A percentile compares a stretch with the other conserved stretches of the same genome.
phyloP scores from a whole-genome alignment of 768 basidiomycete genomes.

The Astraeus odoratus region DNA sequence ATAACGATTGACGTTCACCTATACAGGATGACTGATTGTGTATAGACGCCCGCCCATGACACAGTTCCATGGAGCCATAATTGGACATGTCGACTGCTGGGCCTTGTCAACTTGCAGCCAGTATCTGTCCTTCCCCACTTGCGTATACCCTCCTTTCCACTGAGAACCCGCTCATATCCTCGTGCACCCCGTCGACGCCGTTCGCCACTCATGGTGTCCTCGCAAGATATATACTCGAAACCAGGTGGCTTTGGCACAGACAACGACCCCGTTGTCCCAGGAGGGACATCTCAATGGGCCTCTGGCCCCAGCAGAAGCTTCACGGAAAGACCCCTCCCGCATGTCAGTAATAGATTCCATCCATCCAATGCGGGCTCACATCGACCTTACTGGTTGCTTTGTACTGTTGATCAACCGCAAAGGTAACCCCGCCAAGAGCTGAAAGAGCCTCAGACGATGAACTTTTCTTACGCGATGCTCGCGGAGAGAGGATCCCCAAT shows the following conservation, averaged over 20 bases:
- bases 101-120: too few relatives aligned
- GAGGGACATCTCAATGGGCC: slow-evolving; percentile 21
- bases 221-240: not conserved
- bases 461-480: slow-evolving; percentile 53
- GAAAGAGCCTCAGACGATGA: slow-evolving; percentile 65
- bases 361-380: slow-evolving; percentile 3
- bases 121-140: too few relatives aligned
- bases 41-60: not conserved
- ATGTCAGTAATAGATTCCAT: slow-evolving; percentile 21
- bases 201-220: not conserved
- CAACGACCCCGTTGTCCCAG: slow-evolving; percentile 22
- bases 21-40: not conserved
- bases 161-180: not conserved
- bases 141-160: not conserved
- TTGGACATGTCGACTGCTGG: not conserved
- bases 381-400: slow-evolving; percentile 17
- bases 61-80: not conserved
- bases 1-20: too few relatives aligned
- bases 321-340: slow-evolving; percentile 25
- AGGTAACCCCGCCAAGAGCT: slow-evolving; percentile 68
- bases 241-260: slow-evolving; percentile 6
- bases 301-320: slow-evolving; percentile 13
- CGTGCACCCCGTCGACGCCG: not conserved
- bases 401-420: slow-evolving; percentile 11
- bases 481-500: slow-evolving; percentile 46